Conservation (phyloP, 2,329 filamentous ascomycete genomes). For the Geosmithia morbida region DNA sequence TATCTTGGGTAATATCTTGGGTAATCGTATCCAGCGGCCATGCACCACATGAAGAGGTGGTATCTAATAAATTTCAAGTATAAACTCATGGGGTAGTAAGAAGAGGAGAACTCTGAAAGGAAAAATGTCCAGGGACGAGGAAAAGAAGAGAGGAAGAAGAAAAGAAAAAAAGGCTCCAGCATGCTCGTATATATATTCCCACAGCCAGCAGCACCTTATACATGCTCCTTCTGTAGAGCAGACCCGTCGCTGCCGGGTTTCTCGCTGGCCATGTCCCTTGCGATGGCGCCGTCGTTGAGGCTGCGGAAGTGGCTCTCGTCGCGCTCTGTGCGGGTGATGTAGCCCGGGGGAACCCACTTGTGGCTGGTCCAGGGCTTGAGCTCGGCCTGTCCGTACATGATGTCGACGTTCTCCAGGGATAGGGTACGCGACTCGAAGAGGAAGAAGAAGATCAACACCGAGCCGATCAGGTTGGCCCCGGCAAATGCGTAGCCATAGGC, state of each 20-base stretch:
- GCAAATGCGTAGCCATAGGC: slow-evolving; percentile 53
- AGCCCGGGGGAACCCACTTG: slow-evolving; percentile 34
- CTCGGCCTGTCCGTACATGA: slow-evolving; percentile 46
- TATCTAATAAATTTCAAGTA: background rate
- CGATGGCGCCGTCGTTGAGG: background rate
- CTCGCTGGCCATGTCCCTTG: slow-evolving; percentile 1
- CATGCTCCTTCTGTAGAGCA: background rate
- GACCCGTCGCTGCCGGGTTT: slow-evolving; percentile 5
- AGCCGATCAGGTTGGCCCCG: slow-evolving; percentile 42
- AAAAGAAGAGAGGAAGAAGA: background rate
- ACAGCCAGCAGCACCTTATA: background rate
- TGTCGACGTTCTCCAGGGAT: slow-evolving; percentile 57
- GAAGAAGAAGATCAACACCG: slow-evolving; percentile 52
- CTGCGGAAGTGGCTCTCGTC: slow-evolving; percentile 13
- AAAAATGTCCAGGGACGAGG: background rate
- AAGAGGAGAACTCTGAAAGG: background rate
- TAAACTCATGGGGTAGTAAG: background rate
- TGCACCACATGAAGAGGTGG: background rate
- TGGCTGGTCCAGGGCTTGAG: slow-evolving; percentile 48
- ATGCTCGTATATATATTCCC: background rate
- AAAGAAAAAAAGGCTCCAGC: background rate
- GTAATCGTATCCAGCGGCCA: background rate
- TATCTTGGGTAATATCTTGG: no score
- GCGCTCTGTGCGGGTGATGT: slow-evolving; percentile 21
- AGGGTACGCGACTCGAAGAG: slow-evolving; percentile 51